These are phyloP conservation scores for Cochlearia excelsa DNA, from an alignment of 345 rosid genomes.

Conservation along the genomic window DNA sequence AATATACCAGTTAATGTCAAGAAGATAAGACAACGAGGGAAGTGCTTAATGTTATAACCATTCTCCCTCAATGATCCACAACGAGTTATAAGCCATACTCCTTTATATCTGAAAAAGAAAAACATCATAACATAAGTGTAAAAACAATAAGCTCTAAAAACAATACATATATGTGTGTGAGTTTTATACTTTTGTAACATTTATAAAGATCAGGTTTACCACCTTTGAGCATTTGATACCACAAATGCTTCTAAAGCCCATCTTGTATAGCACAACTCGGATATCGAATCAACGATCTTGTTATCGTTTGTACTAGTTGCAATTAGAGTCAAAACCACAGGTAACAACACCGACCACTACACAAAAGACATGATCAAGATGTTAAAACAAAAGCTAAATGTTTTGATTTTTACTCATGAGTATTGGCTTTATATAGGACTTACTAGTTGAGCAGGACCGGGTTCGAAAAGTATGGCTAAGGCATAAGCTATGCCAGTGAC, in stretches of 20 bases:
- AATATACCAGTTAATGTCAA: conserved; percentile 59
- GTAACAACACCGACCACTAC: conserved; percentile 98
- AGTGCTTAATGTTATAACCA: conserved; percentile 68
- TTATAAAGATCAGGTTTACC: conserved; percentile 11
- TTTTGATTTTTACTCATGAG: background rate
- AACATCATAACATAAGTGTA: conserved; percentile 6
- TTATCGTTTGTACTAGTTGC: conserved; percentile 51
- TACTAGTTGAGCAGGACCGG: conserved; percentile 96
- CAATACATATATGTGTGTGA: background rate
- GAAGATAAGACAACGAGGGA: conserved; percentile 50
- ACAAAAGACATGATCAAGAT: conserved; percentile 18
- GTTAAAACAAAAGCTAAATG: conserved; percentile 12
- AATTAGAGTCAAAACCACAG: conserved; percentile 87
- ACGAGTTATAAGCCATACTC: conserved; percentile 93
- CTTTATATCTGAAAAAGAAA: conserved; percentile 68
- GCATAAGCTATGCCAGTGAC: conserved; percentile 90
- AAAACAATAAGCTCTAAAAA: conserved; percentile 11
- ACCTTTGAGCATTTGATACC: conserved; percentile 92
- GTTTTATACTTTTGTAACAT: background rate
- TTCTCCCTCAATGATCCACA: conserved; percentile 70
- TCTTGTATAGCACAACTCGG: conserved; percentile 70
- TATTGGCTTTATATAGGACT: conserved; percentile 27
- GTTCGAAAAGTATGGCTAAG: conserved; percentile 71
- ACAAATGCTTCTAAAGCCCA: conserved; percentile 99
- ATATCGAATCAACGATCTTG: conserved; percentile 36